Evolutionary conservation across 2,329 filamentous ascomycete species (phyloP).

Genomic region (Botrytis fabae): DNA sequence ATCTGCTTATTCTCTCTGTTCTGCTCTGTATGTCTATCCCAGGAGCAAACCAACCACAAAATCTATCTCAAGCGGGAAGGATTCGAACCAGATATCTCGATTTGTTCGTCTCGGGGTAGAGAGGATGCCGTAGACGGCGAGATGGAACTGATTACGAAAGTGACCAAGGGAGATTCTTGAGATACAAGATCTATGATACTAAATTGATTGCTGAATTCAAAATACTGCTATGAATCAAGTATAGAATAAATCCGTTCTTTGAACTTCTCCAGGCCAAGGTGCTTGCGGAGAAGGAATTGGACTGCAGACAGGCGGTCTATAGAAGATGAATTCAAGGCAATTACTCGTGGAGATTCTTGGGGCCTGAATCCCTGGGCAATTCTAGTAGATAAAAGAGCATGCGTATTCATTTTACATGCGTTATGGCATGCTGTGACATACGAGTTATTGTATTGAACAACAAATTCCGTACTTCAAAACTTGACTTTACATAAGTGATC

Average conservation of each 20-base stretch:
- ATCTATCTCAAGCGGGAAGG: neutral
- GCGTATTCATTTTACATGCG: accelerated
- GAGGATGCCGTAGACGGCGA: accelerated
- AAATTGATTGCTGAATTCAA: neutral
- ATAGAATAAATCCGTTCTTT: accelerated
- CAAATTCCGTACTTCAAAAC: neutral
- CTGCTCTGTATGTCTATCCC: neutral
- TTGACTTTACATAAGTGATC: neutral
- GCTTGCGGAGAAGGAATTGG: neutral
- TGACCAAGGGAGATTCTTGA: neutral
- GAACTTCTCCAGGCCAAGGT: accelerated
- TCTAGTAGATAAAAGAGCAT: accelerated
- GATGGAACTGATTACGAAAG: neutral
- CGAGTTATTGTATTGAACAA: neutral
- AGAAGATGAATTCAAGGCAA: neutral
- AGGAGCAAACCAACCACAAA: neutral
- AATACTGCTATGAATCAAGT: accelerated
- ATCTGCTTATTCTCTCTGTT: neutral
- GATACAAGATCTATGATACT: neutral
- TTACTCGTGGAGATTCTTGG: no score
- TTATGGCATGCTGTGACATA: neutral
- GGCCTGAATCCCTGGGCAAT: neutral
- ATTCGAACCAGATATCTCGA: accelerated
- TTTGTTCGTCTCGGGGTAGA: accelerated
- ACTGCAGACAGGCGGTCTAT: neutral